Percentiles rank a stretch among this genome's conserved stretches.
Evolutionary conservation across 2,329 filamentous ascomycete genomes (phyloP).

Genomic region (Arthrocladium fulminans): DNA sequence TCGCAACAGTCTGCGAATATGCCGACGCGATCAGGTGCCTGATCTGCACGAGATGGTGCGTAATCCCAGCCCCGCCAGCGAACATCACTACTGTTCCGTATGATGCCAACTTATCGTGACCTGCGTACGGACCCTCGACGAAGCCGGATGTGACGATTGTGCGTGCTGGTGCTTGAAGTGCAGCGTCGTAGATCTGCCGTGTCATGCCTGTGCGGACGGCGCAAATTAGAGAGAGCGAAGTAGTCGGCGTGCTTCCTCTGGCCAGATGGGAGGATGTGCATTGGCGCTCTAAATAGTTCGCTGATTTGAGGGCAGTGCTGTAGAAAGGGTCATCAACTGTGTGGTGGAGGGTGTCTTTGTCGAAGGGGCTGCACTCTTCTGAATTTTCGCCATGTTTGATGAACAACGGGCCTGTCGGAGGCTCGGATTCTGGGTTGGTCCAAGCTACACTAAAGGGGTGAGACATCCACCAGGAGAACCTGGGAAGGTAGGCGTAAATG

Average conservation of each 20-base stretch:
- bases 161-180: slow-evolving; percentile 40
- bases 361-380: neutral
- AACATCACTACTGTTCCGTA: slow-evolving; percentile 60
- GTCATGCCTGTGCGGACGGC: slow-evolving; percentile 57
- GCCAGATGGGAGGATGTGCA: slow-evolving; percentile 24
- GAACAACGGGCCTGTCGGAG: slow-evolving; percentile 14
- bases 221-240: slow-evolving; percentile 48
- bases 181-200: slow-evolving; percentile 49
- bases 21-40: slow-evolving; percentile 49
- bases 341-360: slow-evolving; percentile 7
- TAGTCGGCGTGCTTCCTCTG: slow-evolving; percentile 27
- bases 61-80: slow-evolving; percentile 58
- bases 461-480: slow-evolving; percentile 39
- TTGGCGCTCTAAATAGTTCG: slow-evolving; percentile 14
- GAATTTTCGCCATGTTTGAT: neutral
- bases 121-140: slow-evolving; percentile 57
- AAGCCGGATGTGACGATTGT: slow-evolving; percentile 46
- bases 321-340: slow-evolving; percentile 7
- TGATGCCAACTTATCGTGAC: slow-evolving; percentile 48
- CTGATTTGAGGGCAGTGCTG: slow-evolving; percentile 11
- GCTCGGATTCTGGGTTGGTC: slow-evolving; percentile 28
- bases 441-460: slow-evolving; percentile 43
- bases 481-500: slow-evolving; percentile 53
- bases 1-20: slow-evolving; percentile 45
- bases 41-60: slow-evolving; percentile 54